Evolutionary conservation across 371 early-diverging fungal genomes (phyloP).

Genomic region (Smittium culicis): DNA sequence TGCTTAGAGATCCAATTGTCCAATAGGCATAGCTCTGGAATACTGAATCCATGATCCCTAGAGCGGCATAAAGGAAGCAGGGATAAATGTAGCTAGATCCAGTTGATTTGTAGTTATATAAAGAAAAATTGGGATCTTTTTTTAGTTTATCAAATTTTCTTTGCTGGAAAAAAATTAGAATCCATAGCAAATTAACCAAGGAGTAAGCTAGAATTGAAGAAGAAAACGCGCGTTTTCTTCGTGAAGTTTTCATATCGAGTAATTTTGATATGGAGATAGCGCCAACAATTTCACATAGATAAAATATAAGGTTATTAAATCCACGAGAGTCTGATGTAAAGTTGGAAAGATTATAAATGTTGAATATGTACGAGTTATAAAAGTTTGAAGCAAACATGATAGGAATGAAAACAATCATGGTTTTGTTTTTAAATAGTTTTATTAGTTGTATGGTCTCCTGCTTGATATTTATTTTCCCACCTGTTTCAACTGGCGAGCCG

Average conservation of each 20-base stretch:
- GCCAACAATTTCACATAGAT: slow-evolving; percentile 50
- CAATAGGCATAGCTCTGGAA: slow-evolving; percentile 54
- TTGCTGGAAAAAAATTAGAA: slow-evolving; percentile 39
- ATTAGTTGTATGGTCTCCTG: slow-evolving; percentile 39
- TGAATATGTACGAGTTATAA: slow-evolving; percentile 54
- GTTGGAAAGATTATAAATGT: slow-evolving; percentile 26
- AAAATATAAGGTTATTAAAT: slow-evolving; percentile 51
- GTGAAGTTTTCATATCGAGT: slow-evolving; percentile 37
- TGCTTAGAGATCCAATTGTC: slow-evolving; percentile 53
- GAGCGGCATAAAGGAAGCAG: slow-evolving; percentile 41
- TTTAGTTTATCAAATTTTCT: slow-evolving; percentile 10
- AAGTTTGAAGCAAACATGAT: too few relatives aligned
- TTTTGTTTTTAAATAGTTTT: slow-evolving; percentile 46
- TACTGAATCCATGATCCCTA: slow-evolving; percentile 52
- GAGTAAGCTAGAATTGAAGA: slow-evolving; percentile 32
- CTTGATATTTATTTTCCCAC: slow-evolving; percentile 31
- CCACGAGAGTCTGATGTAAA: slow-evolving; percentile 44
- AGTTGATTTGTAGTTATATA: too few relatives aligned
- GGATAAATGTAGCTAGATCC: not conserved
- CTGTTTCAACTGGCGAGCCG: slow-evolving; percentile 39
- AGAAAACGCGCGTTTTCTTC: slow-evolving; percentile 39
- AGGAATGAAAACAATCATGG: slow-evolving; percentile 45
- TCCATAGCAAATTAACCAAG: slow-evolving; percentile 40
- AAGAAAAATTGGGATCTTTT: not conserved
- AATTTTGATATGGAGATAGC: slow-evolving; percentile 38